These are phyloP conservation scores for Macaranga tanarius DNA, from an alignment of 441 rosid genomes.

Conservation along the genomic window DNA sequence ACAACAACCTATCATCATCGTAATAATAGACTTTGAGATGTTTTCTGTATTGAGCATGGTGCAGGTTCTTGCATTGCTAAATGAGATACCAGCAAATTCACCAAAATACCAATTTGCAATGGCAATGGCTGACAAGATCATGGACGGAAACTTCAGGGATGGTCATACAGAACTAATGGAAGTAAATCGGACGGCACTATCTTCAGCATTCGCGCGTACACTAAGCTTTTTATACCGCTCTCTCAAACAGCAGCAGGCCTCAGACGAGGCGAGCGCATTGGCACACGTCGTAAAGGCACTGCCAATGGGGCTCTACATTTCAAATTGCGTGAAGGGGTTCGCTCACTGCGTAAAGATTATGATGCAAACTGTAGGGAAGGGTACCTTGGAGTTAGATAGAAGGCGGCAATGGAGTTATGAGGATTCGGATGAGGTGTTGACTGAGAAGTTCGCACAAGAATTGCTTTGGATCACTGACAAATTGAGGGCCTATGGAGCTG, in stretches of 20 bases:
- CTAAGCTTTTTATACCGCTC: conserved; percentile 43
- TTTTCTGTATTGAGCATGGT: neutral
- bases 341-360: conserved; percentile 38
- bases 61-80: conserved; percentile 55
- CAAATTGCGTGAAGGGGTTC: conserved; percentile 50
- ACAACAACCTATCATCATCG: too few species aligned
- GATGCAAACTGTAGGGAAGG: conserved; percentile 32
- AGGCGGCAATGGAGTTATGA: conserved; percentile 17
- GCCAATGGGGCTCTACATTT: conserved; percentile 52
- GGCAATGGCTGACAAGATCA: conserved; percentile 75
- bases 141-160: conserved; percentile 61
- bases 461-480: conserved; percentile 59
- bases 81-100: conserved; percentile 66
- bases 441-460: conserved; percentile 78
- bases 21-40: neutral
- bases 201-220: conserved; percentile 61
- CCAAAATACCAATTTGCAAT: conserved; percentile 68
- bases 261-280: conserved; percentile 35
- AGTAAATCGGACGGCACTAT: conserved; percentile 58
- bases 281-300: conserved; percentile 44
- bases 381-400: conserved; percentile 27
- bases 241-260: conserved; percentile 32
- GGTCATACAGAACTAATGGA: conserved; percentile 47
- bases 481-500: conserved; percentile 51
- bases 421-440: conserved; percentile 40